Conservation (phyloP, 768 basidiomycete genomes). For the Termitomyces sp. region DNA sequence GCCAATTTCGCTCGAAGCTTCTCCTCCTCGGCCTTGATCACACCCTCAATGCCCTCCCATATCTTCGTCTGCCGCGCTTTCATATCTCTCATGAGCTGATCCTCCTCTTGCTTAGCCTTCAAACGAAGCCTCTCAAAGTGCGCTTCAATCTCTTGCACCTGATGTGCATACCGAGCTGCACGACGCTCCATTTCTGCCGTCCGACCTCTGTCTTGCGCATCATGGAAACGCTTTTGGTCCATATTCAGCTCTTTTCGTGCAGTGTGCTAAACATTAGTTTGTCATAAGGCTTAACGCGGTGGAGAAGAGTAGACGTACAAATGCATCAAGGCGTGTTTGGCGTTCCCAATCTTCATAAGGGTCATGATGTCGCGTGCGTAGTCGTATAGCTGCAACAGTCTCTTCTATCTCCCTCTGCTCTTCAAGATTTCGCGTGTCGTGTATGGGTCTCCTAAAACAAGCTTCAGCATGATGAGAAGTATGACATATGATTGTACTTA, state of each 20-base stretch:
- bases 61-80: constrained; percentile 46
- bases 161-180: constrained; percentile 36
- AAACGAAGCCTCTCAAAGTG: constrained; percentile 37
- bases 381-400: constrained; percentile 44
- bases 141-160: constrained; percentile 45
- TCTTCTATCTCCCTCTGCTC: constrained; percentile 42
- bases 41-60: constrained; percentile 55
- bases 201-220: constrained; percentile 40
- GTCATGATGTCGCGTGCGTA: constrained; percentile 45
- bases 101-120: constrained; percentile 41
- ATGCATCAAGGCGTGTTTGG: constrained; percentile 43
- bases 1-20: constrained; percentile 46
- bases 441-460: constrained; percentile 18
- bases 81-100: constrained; percentile 37
- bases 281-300: not conserved
- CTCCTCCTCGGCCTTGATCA: constrained; percentile 60
- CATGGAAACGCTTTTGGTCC: constrained; percentile 25
- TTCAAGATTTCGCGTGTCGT: constrained; percentile 25
- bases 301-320: constrained; percentile 28
- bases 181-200: constrained; percentile 27
- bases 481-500: constrained; percentile 15
- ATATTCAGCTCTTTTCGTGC: constrained; percentile 37
- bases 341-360: constrained; percentile 57
- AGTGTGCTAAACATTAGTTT: constrained; percentile 26
- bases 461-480: not conserved